Conservation (phyloP, 164 flowering plant genomes). For the Warburgia ugandensis region DNA sequence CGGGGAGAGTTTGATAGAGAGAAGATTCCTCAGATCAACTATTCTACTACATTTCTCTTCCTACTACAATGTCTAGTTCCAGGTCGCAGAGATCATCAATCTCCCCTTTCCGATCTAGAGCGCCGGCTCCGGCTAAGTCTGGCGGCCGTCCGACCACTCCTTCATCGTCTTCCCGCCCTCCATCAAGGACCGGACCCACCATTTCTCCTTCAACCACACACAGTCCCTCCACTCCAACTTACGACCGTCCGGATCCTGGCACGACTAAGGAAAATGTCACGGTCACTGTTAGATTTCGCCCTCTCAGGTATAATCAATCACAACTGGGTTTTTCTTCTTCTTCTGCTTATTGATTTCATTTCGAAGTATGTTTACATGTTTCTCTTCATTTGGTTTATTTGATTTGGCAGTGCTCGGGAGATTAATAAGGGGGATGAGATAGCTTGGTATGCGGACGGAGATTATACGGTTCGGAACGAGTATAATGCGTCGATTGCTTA, state of each 20-base stretch:
- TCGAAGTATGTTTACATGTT: neutral
- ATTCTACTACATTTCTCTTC: too few species aligned
- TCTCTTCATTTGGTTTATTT: neutral
- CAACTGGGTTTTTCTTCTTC: neutral
- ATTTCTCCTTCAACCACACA: conserved; percentile 11
- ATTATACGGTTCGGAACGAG: conserved; percentile 58
- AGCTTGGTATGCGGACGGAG: conserved; percentile 84
- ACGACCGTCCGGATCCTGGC: conserved; percentile 26
- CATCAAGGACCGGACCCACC: conserved; percentile 15
- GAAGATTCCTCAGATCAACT: too few species aligned
- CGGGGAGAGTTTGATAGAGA: too few species aligned
- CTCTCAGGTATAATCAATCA: conserved; percentile 54
- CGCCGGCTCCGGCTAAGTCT: conserved; percentile 12
- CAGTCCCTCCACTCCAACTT: conserved; percentile 9
- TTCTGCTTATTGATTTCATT: neutral
- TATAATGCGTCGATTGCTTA: conserved; percentile 47
- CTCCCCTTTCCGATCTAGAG: conserved; percentile 60
- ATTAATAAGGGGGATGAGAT: conserved; percentile 63
- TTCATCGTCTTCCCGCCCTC: conserved; percentile 17
- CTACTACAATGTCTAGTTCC: too few species aligned
- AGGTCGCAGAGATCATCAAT: conserved; percentile 40
- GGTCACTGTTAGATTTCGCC: conserved; percentile 83
- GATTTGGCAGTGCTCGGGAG: conserved; percentile 38
- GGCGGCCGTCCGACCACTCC: conserved; percentile 31
- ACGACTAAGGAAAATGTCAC: conserved; percentile 72